These are phyloP conservation scores for Rosa rugosa DNA, from an alignment of 306 rosid species.

Conservation along the genomic window DNA sequence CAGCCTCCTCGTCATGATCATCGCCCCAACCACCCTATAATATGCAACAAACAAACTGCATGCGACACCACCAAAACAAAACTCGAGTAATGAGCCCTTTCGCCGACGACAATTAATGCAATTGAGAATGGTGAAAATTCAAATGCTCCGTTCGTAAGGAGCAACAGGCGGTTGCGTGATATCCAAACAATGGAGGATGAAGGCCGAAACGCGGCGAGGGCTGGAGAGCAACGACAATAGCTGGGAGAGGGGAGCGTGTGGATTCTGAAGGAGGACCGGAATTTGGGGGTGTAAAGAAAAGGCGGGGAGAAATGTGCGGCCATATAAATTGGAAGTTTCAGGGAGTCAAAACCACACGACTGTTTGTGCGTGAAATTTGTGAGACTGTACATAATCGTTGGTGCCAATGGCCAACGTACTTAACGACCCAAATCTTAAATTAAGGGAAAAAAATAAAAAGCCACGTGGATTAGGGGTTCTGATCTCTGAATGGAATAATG, in stretches of 20 bases:
- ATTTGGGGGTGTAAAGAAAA: neutral
- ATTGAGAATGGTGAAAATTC: neutral
- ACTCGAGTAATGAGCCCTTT: neutral
- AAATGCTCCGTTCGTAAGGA: neutral
- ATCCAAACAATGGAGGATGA: neutral
- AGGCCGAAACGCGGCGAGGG: conserved; percentile 5
- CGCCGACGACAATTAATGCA: neutral
- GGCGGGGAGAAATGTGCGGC: conserved; percentile 7
- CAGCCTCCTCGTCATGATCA: neutral
- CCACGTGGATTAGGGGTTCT: too few relatives aligned
- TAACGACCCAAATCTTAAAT: too few relatives aligned
- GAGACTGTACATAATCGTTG: neutral
- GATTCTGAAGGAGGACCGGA: neutral
- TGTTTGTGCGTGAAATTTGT: neutral
- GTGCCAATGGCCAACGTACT: neutral
- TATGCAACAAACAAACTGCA: neutral
- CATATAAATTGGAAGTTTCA: neutral
- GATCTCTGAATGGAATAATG: too few relatives aligned
- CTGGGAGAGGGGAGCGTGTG: neutral
- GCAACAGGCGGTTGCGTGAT: too few relatives aligned
- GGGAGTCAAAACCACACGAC: neutral
- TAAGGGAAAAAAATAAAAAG: too few relatives aligned
- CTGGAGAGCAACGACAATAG: neutral
- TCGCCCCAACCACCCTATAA: neutral
- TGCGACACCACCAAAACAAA: neutral